These are phyloP conservation scores for Spirogloea muscicola DNA, from an alignment of 139 green algal species.

Conservation along the genomic window DNA sequence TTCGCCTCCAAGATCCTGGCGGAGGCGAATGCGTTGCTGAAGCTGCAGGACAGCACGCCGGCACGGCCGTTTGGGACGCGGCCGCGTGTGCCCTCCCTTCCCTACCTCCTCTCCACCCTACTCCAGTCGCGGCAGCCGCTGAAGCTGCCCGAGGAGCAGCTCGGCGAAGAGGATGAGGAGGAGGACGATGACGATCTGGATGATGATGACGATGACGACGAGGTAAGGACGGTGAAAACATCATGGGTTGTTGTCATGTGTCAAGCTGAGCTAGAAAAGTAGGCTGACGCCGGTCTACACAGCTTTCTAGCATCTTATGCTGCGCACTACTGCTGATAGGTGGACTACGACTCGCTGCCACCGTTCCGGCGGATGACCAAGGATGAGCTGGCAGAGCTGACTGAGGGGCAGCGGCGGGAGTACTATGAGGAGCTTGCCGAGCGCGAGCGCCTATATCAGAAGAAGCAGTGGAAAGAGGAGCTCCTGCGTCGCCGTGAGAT, in stretches of 20 bases:
- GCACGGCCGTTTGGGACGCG: constrained; percentile 11
- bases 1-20: constrained; percentile 72
- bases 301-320: too few species aligned
- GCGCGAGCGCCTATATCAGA: constrained; percentile 7
- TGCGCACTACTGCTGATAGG: too few species aligned
- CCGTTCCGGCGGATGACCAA: constrained; percentile 25
- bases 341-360: constrained; percentile 25
- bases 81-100: constrained; percentile 64
- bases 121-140: constrained; percentile 59
- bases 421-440: constrained; percentile 36
- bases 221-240: constrained; percentile 39
- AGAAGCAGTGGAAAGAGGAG: constrained; percentile 45
- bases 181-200: constrained; percentile 8
- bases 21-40: constrained; percentile 63
- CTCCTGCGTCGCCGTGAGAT: constrained; percentile 51
- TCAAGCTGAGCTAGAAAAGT: too few species aligned
- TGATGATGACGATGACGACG: constrained; percentile 43
- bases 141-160: constrained; percentile 46
- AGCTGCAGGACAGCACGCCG: constrained; percentile 44
- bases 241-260: too few species aligned
- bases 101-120: constrained; percentile 66
- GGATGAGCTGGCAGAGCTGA: constrained; percentile 22
- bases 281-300: too few species aligned
- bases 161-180: constrained; percentile 36
- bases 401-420: constrained; percentile 8